Evolutionary conservation across 2,329 filamentous ascomycete species (phyloP).

Genomic region (Aspergillus piperis): DNA sequence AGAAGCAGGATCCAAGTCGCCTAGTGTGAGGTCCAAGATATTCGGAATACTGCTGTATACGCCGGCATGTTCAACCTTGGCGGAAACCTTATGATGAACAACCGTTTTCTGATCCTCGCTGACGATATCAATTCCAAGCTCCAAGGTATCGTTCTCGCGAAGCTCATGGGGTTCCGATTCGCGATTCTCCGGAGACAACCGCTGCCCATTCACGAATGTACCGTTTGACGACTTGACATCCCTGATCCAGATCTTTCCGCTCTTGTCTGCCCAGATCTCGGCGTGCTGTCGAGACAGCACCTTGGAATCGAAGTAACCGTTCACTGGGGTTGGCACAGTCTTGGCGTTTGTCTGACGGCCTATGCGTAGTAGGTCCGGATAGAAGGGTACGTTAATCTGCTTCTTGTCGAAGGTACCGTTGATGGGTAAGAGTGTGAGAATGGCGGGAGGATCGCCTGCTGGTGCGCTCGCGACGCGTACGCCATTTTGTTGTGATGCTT

Average conservation of each 20-base stretch:
- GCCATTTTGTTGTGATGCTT: constrained; percentile 64
- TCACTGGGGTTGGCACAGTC: constrained; percentile 83
- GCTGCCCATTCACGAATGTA: constrained; percentile 92
- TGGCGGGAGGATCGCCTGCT: constrained; percentile 65
- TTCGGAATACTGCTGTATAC: constrained; percentile 71
- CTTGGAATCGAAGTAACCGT: constrained; percentile 98
- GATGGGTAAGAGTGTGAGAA: constrained; percentile 83
- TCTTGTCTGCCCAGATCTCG: constrained; percentile 86
- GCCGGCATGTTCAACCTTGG: constrained; percentile 93
- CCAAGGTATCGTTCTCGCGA: constrained; percentile 85
- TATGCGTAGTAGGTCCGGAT: constrained; percentile 90
- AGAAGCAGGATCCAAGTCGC: constrained; percentile 78
- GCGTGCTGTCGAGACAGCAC: constrained; percentile 95
- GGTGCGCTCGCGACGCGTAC: constrained; percentile 47
- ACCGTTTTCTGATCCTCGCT: constrained; percentile 98
- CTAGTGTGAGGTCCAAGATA: constrained; percentile 85
- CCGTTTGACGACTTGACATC: constrained; percentile 99
- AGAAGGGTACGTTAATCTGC: constrained; percentile 89
- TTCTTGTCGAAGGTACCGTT: constrained; percentile 98
- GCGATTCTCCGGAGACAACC: constrained; percentile 88
- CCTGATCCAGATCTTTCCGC: constrained; percentile 89
- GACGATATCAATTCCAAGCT: constrained; percentile 96
- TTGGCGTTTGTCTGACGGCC: constrained; percentile 97
- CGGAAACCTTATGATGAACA: constrained; percentile 96
- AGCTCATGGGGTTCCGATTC: constrained; percentile 96